Evolutionary conservation across 2,329 filamentous ascomycete genomes (phyloP).

Genomic region (Pyrenochaeta sp.): DNA sequence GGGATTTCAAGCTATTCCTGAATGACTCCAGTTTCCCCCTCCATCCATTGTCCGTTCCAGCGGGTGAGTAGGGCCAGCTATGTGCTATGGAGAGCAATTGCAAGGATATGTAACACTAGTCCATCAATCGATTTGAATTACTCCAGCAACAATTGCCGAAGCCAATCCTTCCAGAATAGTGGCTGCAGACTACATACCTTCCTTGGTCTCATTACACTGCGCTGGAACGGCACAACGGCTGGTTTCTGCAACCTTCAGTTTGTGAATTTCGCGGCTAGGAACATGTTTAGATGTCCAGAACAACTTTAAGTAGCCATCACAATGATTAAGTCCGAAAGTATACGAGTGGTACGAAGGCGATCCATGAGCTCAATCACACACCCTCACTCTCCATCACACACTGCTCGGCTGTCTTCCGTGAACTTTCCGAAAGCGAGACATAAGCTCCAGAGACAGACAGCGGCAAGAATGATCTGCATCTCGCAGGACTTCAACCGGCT

Average conservation of each 20-base stretch:
- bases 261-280: background rate
- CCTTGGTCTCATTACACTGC: background rate
- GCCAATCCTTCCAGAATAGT: background rate
- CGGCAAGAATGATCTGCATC: constrained; percentile 12
- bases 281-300: too few species aligned
- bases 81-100: background rate
- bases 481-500: constrained; percentile 6
- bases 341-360: too few species aligned
- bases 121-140: background rate
- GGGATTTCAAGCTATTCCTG: constrained; percentile 14
- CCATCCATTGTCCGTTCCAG: constrained; percentile 20
- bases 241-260: background rate
- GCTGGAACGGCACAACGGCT: background rate
- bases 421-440: constrained; percentile 8
- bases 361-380: too few species aligned
- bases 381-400: background rate
- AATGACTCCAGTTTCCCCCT: constrained; percentile 19
- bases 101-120: background rate
- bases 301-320: too few species aligned
- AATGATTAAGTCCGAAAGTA: too few species aligned
- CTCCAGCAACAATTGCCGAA: constrained; percentile 2
- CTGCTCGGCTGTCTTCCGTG: constrained; percentile 18
- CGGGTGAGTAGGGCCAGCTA: background rate
- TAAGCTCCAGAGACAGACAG: constrained; percentile 5
- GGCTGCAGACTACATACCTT: background rate